Percentiles rank a stretch among this genome's conserved stretches.
Evolutionary conservation across 2,329 filamentous ascomycete genomes (phyloP).

Genomic region (Venturia carpophila): DNA sequence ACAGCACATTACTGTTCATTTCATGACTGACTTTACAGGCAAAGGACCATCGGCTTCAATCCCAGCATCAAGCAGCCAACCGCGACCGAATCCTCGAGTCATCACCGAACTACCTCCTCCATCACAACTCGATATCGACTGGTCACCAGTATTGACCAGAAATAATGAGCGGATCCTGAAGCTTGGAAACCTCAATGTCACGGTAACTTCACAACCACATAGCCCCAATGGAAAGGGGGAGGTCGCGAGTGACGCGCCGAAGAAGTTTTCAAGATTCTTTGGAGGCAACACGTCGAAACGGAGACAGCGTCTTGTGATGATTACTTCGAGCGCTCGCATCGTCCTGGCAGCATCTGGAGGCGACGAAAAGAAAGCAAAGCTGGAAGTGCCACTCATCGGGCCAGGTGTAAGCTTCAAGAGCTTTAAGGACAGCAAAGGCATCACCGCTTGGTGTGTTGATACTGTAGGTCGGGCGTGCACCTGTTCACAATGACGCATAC

Average conservation of each 20-base stretch:
- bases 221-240: conserved; percentile 58
- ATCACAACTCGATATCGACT: conserved; percentile 93
- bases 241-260: conserved; percentile 49
- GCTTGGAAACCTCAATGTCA: conserved; percentile 81
- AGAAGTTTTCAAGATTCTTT: conserved; percentile 91
- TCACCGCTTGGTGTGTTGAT: conserved; percentile 83
- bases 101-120: conserved; percentile 96
- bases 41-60: conserved; percentile 16
- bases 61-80: conserved; percentile 21
- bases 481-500: not conserved
- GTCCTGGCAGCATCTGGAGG: conserved; percentile 85
- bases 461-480: conserved; percentile 58
- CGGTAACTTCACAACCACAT: conserved; percentile 68
- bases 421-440: conserved; percentile 76
- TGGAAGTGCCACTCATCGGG: conserved; percentile 76
- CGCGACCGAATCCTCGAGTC: conserved; percentile 62
- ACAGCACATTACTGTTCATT: not conserved
- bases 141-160: conserved; percentile 88
- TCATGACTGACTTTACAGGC: conserved; percentile 18
- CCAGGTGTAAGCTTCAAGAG: conserved; percentile 71
- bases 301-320: conserved; percentile 84
- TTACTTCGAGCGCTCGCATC: conserved; percentile 84
- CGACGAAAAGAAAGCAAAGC: conserved; percentile 91
- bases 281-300: conserved; percentile 87
- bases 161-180: conserved; percentile 92